Conservation (phyloP, 192 early-diverging fungal species). For the Cladochytrium replicatum region DNA sequence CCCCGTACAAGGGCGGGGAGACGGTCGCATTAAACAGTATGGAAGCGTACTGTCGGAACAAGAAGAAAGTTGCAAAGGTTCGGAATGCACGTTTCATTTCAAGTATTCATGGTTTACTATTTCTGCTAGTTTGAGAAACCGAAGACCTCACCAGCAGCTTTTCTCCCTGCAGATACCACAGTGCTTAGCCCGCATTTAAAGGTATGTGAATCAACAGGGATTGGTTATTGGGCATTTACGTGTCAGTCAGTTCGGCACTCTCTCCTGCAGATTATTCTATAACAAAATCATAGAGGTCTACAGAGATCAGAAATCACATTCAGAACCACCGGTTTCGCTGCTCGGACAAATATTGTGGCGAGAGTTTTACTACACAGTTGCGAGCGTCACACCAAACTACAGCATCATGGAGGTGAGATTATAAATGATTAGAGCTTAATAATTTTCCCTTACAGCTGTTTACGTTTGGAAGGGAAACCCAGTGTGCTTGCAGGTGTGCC, state of each 20-base stretch:
- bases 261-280: slow-evolving; percentile 6
- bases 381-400: slow-evolving; percentile 2
- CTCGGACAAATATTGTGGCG: slow-evolving; percentile 10
- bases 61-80: slow-evolving; percentile 1
- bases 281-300: background rate
- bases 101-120: no score
- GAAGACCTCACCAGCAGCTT: slow-evolving; percentile 12
- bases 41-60: background rate
- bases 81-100: no score
- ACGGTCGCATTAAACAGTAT: slow-evolving; percentile 1
- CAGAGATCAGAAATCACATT: background rate
- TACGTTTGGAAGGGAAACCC: slow-evolving; percentile 1
- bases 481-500: slow-evolving; percentile 10
- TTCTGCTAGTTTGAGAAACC: slow-evolving; percentile 28
- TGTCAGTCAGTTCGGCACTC: slow-evolving; percentile 14
- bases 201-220: no score
- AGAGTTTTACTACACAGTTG: slow-evolving; percentile 11
- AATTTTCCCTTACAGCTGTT: no score
- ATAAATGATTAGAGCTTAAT: background rate
- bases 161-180: slow-evolving; percentile 15
- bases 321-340: slow-evolving; percentile 3
- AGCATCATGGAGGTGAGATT: background rate
- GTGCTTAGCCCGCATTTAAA: slow-evolving; percentile 16
- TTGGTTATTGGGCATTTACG: no score
- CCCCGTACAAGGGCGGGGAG: slow-evolving; percentile 1